Percentiles rank a stretch among this genome's conserved stretches.
These are phyloP conservation scores for Puccinia triticina DNA, from an alignment of 1,284 basidiomycete species.

Conservation along the genomic window DNA sequence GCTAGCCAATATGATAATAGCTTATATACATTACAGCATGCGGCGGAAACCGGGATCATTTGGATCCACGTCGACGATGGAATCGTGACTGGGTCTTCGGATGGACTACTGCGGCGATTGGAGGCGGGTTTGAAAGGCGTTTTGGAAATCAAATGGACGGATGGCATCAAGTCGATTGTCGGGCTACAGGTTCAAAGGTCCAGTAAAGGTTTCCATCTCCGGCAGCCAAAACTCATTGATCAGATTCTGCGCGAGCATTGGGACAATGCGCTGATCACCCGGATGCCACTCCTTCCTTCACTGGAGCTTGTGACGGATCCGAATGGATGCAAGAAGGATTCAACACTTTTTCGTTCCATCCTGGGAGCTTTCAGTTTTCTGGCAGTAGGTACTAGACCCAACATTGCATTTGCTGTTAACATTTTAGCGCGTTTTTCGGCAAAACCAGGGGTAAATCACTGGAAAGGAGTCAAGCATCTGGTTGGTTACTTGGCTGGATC, in stretches of 20 bases:
- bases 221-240: no score
- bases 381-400: not conserved
- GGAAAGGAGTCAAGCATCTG: not conserved
- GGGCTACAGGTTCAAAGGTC: not conserved
- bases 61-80: conserved; percentile 39
- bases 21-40: not conserved
- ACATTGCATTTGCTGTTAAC: not conserved
- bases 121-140: not conserved
- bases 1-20: conserved; percentile 1
- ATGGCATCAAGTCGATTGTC: not conserved
- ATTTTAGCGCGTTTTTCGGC: not conserved
- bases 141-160: conserved; percentile 12
- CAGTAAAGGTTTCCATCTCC: not conserved
- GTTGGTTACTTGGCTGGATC: not conserved
- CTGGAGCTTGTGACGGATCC: not conserved
- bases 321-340: not conserved
- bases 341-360: not conserved
- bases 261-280: not conserved
- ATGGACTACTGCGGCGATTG: not conserved
- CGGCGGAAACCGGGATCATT: not conserved
- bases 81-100: not conserved
- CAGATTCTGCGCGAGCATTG: not conserved
- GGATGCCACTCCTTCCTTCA: not conserved
- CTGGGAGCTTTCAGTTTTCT: not conserved
- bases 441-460: not conserved